Conservation (phyloP, 116 monocot genomes). For the Papilionanthe hybrid region DNA sequence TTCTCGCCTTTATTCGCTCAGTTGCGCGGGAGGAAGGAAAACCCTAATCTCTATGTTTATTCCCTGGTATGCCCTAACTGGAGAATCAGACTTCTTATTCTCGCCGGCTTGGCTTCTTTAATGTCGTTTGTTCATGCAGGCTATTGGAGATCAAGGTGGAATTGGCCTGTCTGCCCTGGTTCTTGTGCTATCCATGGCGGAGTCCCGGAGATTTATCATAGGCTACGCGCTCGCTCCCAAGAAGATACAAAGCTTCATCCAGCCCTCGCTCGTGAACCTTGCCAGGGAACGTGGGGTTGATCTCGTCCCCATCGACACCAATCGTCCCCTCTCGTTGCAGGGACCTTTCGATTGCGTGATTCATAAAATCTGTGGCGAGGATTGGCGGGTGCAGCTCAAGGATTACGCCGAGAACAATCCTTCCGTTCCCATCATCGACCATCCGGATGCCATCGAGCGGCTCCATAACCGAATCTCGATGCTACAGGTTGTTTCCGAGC, state of each 20-base stretch:
- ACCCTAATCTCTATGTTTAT: slow-evolving; percentile 6
- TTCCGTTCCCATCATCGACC: slow-evolving; percentile 39
- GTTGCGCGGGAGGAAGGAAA: too few species aligned
- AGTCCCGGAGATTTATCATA: slow-evolving; percentile 19
- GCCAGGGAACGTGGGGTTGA: slow-evolving; percentile 47
- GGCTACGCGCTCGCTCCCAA: slow-evolving; percentile 62
- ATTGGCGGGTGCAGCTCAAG: slow-evolving; percentile 38
- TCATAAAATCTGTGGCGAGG: slow-evolving; percentile 52
- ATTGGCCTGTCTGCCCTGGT: not conserved
- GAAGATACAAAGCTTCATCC: slow-evolving; percentile 60
- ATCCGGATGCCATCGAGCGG: slow-evolving; percentile 39
- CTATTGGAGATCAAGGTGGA: not conserved
- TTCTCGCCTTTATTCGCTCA: too few species aligned
- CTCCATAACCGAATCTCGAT: slow-evolving; percentile 73
- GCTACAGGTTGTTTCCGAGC: slow-evolving; percentile 59
- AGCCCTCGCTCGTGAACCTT: slow-evolving; percentile 42
- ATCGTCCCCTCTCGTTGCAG: slow-evolving; percentile 35
- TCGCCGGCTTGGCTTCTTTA: not conserved
- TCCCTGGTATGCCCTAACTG: not conserved
- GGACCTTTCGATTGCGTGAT: slow-evolving; percentile 59
- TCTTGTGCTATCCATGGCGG: not conserved
- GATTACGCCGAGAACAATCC: slow-evolving; percentile 34
- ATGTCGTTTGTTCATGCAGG: slow-evolving; percentile 2
- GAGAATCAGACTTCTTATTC: not conserved
- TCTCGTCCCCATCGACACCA: slow-evolving; percentile 53